These are phyloP conservation scores for Penicillium macrosclerotiorum DNA, from an alignment of 495 filamentous ascomycete species.

Conservation along the genomic window DNA sequence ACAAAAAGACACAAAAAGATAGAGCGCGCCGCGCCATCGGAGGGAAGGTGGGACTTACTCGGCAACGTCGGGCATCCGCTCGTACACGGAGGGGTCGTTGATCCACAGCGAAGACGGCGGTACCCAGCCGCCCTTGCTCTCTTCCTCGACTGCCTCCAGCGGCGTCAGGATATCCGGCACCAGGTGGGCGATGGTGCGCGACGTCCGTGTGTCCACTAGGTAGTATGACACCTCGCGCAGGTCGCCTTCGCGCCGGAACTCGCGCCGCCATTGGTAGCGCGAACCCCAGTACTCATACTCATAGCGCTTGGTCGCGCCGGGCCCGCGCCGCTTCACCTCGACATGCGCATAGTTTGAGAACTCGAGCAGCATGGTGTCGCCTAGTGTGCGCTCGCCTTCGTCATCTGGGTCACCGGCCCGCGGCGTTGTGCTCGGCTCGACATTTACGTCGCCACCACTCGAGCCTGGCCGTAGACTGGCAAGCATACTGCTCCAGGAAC, in stretches of 20 bases:
- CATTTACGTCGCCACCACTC: slow-evolving; percentile 33
- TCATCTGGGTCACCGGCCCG: slow-evolving; percentile 9
- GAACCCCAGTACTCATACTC: slow-evolving; percentile 91
- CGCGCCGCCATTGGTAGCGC: slow-evolving; percentile 81
- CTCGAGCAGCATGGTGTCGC: slow-evolving; percentile 81
- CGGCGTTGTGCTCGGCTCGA: no score
- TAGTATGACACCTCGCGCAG: slow-evolving; percentile 69
- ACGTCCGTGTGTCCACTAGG: slow-evolving; percentile 65
- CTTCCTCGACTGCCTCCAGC: slow-evolving; percentile 68
- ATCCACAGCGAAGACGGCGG: slow-evolving; percentile 90
- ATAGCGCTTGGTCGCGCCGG: slow-evolving; percentile 72
- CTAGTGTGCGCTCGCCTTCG: slow-evolving; percentile 21
- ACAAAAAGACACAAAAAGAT: not conserved
- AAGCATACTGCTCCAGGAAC: slow-evolving; percentile 74
- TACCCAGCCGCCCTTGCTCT: slow-evolving; percentile 82
- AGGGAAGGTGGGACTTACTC: slow-evolving; percentile 67
- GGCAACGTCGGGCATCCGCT: slow-evolving; percentile 72
- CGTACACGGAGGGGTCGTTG: slow-evolving; percentile 64
- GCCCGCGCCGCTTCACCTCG: slow-evolving; percentile 70
- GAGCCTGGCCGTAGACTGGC: slow-evolving; percentile 62
- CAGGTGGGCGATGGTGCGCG: slow-evolving; percentile 73
- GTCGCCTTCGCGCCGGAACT: slow-evolving; percentile 59
- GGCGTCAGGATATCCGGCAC: slow-evolving; percentile 75
- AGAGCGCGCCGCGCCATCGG: not conserved
- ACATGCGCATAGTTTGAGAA: slow-evolving; percentile 98